Evolutionary conservation across 1,139 yeast species (phyloP).

Genomic region (Kluyveromyces marxianus): DNA sequence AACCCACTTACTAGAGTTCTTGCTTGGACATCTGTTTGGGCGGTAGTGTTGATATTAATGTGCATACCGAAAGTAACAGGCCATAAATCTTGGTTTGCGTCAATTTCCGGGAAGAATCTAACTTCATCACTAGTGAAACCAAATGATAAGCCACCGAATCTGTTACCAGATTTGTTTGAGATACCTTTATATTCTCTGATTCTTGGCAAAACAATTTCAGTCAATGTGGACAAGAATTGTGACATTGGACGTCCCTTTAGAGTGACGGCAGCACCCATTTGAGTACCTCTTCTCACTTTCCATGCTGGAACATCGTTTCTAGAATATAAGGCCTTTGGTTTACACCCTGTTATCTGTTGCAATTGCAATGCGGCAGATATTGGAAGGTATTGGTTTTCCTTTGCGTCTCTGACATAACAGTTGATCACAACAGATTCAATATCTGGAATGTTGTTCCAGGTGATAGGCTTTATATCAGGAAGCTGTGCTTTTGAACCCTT

Average conservation of each 20-base stretch:
- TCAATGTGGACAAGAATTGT: constrained; percentile 77
- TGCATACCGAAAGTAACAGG: constrained; percentile 83
- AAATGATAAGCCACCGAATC: constrained; percentile 76
- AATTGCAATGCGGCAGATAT: constrained; percentile 74
- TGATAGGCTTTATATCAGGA: constrained; percentile 63
- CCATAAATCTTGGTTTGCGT: constrained; percentile 84
- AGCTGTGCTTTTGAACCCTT: constrained; percentile 59
- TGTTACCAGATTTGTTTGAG: constrained; percentile 70
- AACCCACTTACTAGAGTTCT: constrained; percentile 73
- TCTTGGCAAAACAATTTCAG: constrained; percentile 90
- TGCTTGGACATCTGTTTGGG: constrained; percentile 90
- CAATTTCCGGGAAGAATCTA: constrained; percentile 86
- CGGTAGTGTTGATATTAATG: constrained; percentile 77
- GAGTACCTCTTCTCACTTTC: constrained; percentile 82
- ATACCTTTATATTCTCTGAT: constrained; percentile 83
- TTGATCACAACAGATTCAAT: constrained; percentile 61
- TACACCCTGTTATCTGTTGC: constrained; percentile 88
- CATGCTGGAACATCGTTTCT: constrained; percentile 78
- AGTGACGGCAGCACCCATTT: constrained; percentile 84
- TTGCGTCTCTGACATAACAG: constrained; percentile 71
- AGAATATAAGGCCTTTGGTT: constrained; percentile 67
- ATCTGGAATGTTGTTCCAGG: constrained; percentile 61
- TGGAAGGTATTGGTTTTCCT: constrained; percentile 64
- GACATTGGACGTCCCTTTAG: constrained; percentile 76
- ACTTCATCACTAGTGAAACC: constrained; percentile 77